phyloP scores from a whole-genome alignment of 1,139 yeast species.

The Candida anutae region DNA sequence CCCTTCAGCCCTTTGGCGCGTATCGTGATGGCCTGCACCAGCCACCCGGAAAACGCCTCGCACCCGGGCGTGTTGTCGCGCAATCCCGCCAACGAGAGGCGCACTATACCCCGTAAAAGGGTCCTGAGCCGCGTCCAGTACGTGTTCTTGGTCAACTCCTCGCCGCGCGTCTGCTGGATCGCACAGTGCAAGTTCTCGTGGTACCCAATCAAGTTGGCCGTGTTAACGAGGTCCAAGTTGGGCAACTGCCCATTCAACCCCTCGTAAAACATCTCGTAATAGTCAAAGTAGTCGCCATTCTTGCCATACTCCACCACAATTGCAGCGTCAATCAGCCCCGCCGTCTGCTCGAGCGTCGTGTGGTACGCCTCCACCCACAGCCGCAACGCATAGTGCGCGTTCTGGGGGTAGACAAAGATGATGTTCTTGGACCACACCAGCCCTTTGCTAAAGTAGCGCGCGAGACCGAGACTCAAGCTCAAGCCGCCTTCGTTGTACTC shows the following conservation, averaged over 20 bases:
- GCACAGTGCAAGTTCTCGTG: conserved; percentile 70
- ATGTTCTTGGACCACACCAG: conserved; percentile 95
- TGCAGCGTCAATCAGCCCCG: conserved; percentile 95
- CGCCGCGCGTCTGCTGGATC: conserved; percentile 50
- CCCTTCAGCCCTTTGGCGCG: conserved; percentile 56
- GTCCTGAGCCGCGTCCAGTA: conserved; percentile 53
- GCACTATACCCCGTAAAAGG: conserved; percentile 55
- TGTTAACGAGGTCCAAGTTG: conserved; percentile 79
- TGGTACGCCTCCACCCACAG: conserved; percentile 96
- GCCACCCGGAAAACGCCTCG: conserved; percentile 94
- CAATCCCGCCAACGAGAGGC: conserved; percentile 67
- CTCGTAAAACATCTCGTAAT: conserved; percentile 69
- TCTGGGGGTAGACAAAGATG: conserved; percentile 74
- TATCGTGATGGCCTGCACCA: conserved; percentile 83
- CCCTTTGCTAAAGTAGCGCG: conserved; percentile 75
- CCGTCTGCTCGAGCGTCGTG: conserved; percentile 74
- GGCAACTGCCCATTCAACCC: conserved; percentile 96
- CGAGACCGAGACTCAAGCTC: conserved; percentile 62
- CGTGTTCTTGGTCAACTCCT: conserved; percentile 37
- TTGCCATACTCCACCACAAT: conserved; percentile 75
- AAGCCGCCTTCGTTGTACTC: conserved; percentile 74
- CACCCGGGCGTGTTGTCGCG: conserved; percentile 55
- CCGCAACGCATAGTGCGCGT: conserved; percentile 62
- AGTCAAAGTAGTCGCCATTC: conserved; percentile 58
- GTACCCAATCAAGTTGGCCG: conserved; percentile 62